Evolutionary conservation across 2,329 filamentous ascomycete species (phyloP).

Genomic region (Sarocladiaceae sp.): DNA sequence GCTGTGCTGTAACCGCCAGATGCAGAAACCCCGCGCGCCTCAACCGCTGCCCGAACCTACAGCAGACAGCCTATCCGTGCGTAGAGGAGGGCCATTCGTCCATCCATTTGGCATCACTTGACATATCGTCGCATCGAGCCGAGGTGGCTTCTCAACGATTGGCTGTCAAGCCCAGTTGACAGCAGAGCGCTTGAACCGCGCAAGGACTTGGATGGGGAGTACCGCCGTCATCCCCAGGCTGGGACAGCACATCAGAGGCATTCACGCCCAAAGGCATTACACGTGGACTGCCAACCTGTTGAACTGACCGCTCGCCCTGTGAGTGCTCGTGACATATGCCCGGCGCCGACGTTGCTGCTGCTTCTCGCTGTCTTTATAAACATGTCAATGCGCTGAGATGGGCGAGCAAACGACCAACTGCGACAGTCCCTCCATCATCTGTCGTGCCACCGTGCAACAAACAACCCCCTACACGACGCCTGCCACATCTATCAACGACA

Average conservation of each 20-base stretch:
- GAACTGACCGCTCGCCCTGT: not conserved
- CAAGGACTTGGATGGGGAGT: no score
- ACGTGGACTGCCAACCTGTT: slow-evolving; percentile 2
- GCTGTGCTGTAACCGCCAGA: not conserved
- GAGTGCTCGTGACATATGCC: not conserved
- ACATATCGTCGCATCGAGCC: slow-evolving; percentile 4
- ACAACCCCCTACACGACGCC: not conserved
- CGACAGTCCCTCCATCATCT: not conserved
- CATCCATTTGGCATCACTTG: no score
- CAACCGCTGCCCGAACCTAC: slow-evolving; percentile 3
- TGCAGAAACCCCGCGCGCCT: slow-evolving; percentile 2
- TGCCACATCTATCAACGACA: not conserved
- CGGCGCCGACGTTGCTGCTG: no score
- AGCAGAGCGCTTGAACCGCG: no score
- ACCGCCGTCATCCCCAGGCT: not conserved
- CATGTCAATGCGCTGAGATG: not conserved
- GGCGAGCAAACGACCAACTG: not conserved
- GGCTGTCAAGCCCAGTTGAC: not conserved
- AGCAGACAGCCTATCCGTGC: no score
- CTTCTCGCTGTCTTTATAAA: not conserved
- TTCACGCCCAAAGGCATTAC: slow-evolving; percentile 7
- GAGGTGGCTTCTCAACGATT: slow-evolving; percentile 1
- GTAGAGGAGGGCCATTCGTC: no score
- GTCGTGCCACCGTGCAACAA: not conserved
- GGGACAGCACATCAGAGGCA: slow-evolving; percentile 7